Percentiles rank a stretch among this genome's conserved stretches.
These are phyloP conservation scores for Raffaelea albimanens DNA, from an alignment of 2,329 filamentous ascomycete species.

Conservation along the genomic window DNA sequence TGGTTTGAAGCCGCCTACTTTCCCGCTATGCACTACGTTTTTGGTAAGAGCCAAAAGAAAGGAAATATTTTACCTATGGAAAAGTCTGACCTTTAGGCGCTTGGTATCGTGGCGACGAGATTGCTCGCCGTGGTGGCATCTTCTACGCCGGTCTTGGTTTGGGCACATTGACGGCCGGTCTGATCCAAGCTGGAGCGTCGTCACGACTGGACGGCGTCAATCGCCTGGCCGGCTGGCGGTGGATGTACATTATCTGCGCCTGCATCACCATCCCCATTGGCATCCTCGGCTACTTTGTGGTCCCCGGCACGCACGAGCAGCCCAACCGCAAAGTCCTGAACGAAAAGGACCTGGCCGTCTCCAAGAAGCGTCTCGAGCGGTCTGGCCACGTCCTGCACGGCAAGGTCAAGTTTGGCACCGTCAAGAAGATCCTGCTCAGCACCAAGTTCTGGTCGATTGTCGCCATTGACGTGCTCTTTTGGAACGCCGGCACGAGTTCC, in stretches of 20 bases:
- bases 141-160: slow-evolving; percentile 50
- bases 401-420: slow-evolving; percentile 21
- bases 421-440: slow-evolving; percentile 24
- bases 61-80: no score
- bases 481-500: slow-evolving; percentile 40
- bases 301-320: slow-evolving; percentile 35
- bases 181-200: slow-evolving; percentile 30
- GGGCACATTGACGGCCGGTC: slow-evolving; percentile 22
- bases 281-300: slow-evolving; percentile 36
- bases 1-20: slow-evolving; percentile 43
- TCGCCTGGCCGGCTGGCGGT: slow-evolving; percentile 41
- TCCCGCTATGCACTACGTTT: slow-evolving; percentile 38
- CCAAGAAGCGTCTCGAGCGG: slow-evolving; percentile 21
- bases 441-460: slow-evolving; percentile 38
- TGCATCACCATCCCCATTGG: slow-evolving; percentile 33
- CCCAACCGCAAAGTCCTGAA: slow-evolving; percentile 26
- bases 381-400: slow-evolving; percentile 30
- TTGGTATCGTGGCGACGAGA: slow-evolving; percentile 52
- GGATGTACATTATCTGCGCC: slow-evolving; percentile 37
- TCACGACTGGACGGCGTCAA: slow-evolving; percentile 31
- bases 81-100: no score
- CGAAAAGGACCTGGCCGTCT: slow-evolving; percentile 22
- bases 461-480: slow-evolving; percentile 44
- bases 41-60: slow-evolving; percentile 21
- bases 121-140: slow-evolving; percentile 52